Percentiles rank a stretch among this genome's conserved stretches.
Evolutionary conservation across 192 early-diverging fungal species (phyloP).

Genomic region (Globomyces pollinis-pini): DNA sequence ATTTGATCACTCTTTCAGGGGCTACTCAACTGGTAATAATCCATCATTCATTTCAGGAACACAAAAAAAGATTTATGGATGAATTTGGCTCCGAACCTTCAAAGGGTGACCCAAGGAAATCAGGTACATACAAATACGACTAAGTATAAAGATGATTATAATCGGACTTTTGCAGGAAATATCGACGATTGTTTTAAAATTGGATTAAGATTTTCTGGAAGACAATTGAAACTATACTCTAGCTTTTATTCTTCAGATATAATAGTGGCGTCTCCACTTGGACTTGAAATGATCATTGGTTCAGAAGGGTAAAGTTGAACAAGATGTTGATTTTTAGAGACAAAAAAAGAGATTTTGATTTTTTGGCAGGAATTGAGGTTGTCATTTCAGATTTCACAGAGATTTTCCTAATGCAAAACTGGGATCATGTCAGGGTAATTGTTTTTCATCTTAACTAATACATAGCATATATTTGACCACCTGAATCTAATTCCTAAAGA

Average conservation of each 20-base stretch:
- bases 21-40: slow-evolving; percentile 69
- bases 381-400: slow-evolving; percentile 81
- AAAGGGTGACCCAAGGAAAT: slow-evolving; percentile 50
- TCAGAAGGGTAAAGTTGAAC: slow-evolving; percentile 64
- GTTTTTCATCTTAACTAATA: too few species aligned
- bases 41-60: slow-evolving; percentile 59
- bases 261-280: slow-evolving; percentile 86
- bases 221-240: slow-evolving; percentile 77
- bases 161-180: slow-evolving; percentile 83
- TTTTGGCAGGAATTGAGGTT: slow-evolving; percentile 86
- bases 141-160: slow-evolving; percentile 59
- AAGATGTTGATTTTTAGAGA: slow-evolving; percentile 41
- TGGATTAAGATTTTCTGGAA: slow-evolving; percentile 82
- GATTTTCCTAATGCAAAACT: slow-evolving; percentile 94
- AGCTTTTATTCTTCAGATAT: slow-evolving; percentile 88
- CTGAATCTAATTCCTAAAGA: slow-evolving; percentile 85
- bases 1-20: slow-evolving; percentile 66
- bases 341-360: slow-evolving; percentile 87
- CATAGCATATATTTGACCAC: slow-evolving; percentile 69
- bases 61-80: slow-evolving; percentile 75
- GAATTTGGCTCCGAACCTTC: slow-evolving; percentile 64
- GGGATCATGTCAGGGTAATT: slow-evolving; percentile 81
- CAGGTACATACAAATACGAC: slow-evolving; percentile 1
- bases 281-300: slow-evolving; percentile 81
- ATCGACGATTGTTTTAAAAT: slow-evolving; percentile 93